Evolutionary conservation across 352 stramenopile genomes (phyloP).

Genomic region (Globisporangium perplexum): DNA sequence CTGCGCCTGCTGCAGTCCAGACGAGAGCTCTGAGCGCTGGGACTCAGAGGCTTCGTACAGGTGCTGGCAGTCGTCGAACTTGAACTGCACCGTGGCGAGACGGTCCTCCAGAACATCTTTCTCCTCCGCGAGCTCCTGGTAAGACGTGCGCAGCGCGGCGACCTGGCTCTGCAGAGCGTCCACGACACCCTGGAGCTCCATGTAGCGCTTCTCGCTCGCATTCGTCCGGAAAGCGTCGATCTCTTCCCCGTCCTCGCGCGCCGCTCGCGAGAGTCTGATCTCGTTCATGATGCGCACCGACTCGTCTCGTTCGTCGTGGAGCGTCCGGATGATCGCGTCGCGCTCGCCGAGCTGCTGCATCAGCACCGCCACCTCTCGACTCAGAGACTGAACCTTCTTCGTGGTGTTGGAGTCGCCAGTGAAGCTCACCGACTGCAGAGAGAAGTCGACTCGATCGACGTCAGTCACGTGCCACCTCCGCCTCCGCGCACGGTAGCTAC

Average conservation of each 20-base stretch:
- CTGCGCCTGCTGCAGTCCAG: conserved; percentile 41
- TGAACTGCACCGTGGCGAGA: conserved; percentile 21
- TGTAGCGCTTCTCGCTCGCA: conserved; percentile 11
- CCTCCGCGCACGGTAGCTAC: too few species aligned
- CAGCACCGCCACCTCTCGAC: conserved; percentile 45
- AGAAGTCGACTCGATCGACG: neutral
- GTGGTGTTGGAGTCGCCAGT: conserved; percentile 32
- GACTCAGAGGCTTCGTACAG: conserved; percentile 35
- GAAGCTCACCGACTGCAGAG: conserved; percentile 14
- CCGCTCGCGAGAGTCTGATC: conserved; percentile 28
- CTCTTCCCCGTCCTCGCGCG: conserved; percentile 7
- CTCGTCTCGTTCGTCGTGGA: conserved; percentile 46
- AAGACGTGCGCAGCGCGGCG: neutral
- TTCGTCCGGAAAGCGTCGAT: neutral
- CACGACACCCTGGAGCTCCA: conserved; percentile 9
- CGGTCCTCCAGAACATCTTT: conserved; percentile 15
- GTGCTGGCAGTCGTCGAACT: conserved; percentile 39
- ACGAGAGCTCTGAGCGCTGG: conserved; percentile 32
- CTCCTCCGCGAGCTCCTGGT: conserved; percentile 4
- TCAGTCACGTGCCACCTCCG: neutral
- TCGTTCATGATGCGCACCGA: conserved; percentile 34
- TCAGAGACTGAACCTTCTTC: conserved; percentile 48
- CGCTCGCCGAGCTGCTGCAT: conserved; percentile 51
- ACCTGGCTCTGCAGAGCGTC: conserved; percentile 9
- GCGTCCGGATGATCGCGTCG: conserved; percentile 47